Evolutionary conservation across 129 eudicot species (phyloP).

Genomic region (Flaveria linearis): DNA sequence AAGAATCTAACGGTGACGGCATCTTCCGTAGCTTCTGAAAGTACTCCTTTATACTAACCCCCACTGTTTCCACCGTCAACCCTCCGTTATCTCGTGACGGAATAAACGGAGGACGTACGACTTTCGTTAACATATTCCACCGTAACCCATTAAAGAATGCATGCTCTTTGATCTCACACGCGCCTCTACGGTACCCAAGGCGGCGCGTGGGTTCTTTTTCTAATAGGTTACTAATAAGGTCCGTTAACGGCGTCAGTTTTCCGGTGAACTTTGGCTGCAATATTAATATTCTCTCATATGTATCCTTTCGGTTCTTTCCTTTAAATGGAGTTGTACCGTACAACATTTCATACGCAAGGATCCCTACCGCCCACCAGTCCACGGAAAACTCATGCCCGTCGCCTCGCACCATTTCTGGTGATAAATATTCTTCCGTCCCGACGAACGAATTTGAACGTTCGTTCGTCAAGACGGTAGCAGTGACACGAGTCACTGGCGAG

Average conservation of each 20-base stretch:
- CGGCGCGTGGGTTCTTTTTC: conserved; percentile 78
- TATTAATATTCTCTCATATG: conserved; percentile 55
- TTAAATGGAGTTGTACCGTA: conserved; percentile 83
- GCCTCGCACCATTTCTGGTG: conserved; percentile 82
- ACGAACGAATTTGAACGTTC: conserved; percentile 81
- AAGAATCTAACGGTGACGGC: conserved; percentile 63
- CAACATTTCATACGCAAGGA: conserved; percentile 77
- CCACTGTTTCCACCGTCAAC: conserved; percentile 30
- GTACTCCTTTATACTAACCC: conserved; percentile 49
- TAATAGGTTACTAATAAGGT: conserved; percentile 55
- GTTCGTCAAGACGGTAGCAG: conserved; percentile 16
- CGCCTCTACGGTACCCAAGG: conserved; percentile 68
- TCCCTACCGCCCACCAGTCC: conserved; percentile 95
- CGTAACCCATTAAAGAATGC: conserved; percentile 60
- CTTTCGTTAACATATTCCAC: conserved; percentile 79
- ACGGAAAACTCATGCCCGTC: conserved; percentile 92
- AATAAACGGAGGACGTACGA: conserved; percentile 79
- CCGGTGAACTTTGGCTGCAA: conserved; percentile 65
- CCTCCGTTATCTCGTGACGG: conserved; percentile 52
- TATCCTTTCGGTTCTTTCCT: conserved; percentile 70
- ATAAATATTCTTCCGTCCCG: conserved; percentile 88
- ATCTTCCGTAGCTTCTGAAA: conserved; percentile 51
- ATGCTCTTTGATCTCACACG: conserved; percentile 72
- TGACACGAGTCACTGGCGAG: conserved; percentile 47
- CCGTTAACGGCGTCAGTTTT: conserved; percentile 54